A percentile compares a stretch with the other conserved stretches of the same genome.
Conservation (phyloP, 352 stramenopile species). For the Globisporangium barbulae region DNA sequence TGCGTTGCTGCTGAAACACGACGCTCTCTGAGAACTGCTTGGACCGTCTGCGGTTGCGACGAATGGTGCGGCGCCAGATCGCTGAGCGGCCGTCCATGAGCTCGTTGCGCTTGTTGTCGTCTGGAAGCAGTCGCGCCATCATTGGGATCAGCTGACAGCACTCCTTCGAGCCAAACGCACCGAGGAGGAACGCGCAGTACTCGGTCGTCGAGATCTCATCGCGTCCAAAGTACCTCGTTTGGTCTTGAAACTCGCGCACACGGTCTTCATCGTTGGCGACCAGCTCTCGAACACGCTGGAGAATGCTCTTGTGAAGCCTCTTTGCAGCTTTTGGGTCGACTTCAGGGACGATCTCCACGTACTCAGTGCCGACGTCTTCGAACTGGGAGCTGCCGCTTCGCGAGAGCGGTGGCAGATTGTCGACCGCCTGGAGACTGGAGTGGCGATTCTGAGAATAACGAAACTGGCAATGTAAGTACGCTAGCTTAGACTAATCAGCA, state of each 20-base stretch:
- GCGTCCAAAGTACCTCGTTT: constrained; percentile 74
- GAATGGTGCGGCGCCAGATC: constrained; percentile 57
- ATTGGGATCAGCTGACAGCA: constrained; percentile 68
- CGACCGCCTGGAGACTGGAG: constrained; percentile 4
- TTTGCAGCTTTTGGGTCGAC: constrained; percentile 58
- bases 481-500: background rate
- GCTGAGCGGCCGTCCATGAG: constrained; percentile 56
- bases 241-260: constrained; percentile 75
- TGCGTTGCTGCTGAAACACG: constrained; percentile 58
- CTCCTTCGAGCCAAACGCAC: constrained; percentile 59
- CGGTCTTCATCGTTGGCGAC: constrained; percentile 66
- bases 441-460: background rate
- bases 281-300: constrained; percentile 59
- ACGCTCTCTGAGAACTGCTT: constrained; percentile 82
- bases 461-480: background rate
- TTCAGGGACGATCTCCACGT: constrained; percentile 48
- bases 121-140: constrained; percentile 69
- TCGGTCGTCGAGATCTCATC: constrained; percentile 66
- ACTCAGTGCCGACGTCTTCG: constrained; percentile 55
- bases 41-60: constrained; percentile 61
- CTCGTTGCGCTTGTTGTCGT: constrained; percentile 58
- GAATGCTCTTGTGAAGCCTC: constrained; percentile 69
- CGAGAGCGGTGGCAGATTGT: constrained; percentile 13
- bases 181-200: constrained; percentile 73
- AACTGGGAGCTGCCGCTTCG: constrained; percentile 19